Base-by-base conservation (phyloP, 768 basidiomycete species). In the Floccularia luteovirens region DNA sequence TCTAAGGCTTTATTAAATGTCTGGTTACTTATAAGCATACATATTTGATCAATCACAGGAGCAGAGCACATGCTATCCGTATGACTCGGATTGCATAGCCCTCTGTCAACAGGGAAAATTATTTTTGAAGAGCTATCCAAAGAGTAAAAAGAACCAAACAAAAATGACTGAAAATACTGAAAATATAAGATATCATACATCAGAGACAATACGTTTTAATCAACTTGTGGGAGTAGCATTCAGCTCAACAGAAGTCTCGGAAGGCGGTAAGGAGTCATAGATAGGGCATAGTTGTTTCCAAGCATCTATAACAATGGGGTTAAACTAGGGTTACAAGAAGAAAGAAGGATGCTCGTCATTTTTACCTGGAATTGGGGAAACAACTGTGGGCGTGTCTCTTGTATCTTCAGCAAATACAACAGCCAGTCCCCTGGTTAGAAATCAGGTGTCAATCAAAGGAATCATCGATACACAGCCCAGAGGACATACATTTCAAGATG, bases 401-500 rank as follows among this genome's bases (percentile, higher is more conserved):
- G 50, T 44, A 39, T 60, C 53, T 48, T 66, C 62, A 17, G 60
- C 58, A 19, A 63, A 51, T 14, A 66, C 59, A 20, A 60, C 53
- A 2, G 62, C 59, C 6, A 59, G 55, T 7, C 68, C 62, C 30
- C 56, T 57, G 27, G n/a, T 24, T 42, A 13, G 43, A 19, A 34
- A 35, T 8, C 14, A 28, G 8, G 14, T 13, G 24, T 11, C 17
- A 24, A 24, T 19, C 36, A 17, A 22, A 16, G 12, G 7, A 17
- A n/a, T n/a, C 10, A 2, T 20, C 8, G 28, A 17, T 11, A 16
- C 32, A 10, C 17, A 25, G 16, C 16, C 21, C 2, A 20, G 35
- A 11, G n/a, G 17, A 42, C 61, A 42, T 30, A 63, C 57, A 48
- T 45, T 38, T 64, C 63, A 16, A 70, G 53, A 49, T 71, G 64